Evolutionary conservation across 495 filamentous ascomycete genomes (phyloP), one percentile per base, ranked within the genome.

Genomic region (Acidiella bohemica): DNA sequence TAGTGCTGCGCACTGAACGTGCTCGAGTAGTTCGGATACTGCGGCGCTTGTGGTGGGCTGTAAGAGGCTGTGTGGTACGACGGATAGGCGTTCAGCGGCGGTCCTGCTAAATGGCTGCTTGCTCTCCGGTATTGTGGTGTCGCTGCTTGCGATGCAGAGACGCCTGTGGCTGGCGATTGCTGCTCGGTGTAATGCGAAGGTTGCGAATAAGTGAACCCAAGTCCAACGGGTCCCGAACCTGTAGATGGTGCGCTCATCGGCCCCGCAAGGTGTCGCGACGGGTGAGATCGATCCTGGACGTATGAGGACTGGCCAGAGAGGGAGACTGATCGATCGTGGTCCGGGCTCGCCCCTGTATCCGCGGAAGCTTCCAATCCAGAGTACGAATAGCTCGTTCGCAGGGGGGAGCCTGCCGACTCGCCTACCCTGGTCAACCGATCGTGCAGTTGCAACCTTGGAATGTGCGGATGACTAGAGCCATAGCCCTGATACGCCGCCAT

Each of bases 171-270:
- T 30, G n/a, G 28, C 28, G 18, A 12, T 32, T 28, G 23, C 13
- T 44, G 41, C 2, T n/a, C n/a, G n/a, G n/a, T n/a, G n/a, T n/a
- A n/a, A n/a, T n/a, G n/a, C n/a, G n/a, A n/a, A n/a, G n/a, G n/a
- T n/a, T n/a, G n/a, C n/a, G n/a, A n/a, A n/a, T n/a, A 63, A 16
- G 56, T 54, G 29, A 61, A 58, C 12, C 60, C 60, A 39, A 63
- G 44, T 3, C 60, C 60, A 42, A 61, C 57, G 10, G 54, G 53
- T 25, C 53, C 42, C 7, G 40, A 23, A 5, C n/a, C n/a, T n/a
- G n/a, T n/a, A n/a, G n/a, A n/a, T n/a, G 21, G 17, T 14, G 21
- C 21, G 9, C 30, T 16, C 6, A 8, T 31, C 2, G 46, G 29
- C 13, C 29, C 30, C 2, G 41, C 45, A 5, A 44, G 27, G 19